Evolutionary conservation across 2,329 filamentous ascomycete species (phyloP).

Genomic region (Aspergillus phoenicis): DNA sequence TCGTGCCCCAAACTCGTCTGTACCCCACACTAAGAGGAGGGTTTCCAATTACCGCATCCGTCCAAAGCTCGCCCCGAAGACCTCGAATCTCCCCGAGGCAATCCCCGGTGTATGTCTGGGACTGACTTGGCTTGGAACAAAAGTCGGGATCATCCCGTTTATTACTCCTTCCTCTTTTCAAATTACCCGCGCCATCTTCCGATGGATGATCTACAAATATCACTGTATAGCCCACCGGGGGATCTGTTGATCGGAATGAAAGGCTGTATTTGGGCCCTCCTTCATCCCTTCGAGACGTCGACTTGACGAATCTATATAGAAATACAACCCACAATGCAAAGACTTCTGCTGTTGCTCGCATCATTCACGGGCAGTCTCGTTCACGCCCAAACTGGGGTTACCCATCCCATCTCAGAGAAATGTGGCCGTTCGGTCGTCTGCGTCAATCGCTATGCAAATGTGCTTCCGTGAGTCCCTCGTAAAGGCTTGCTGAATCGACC

Average conservation of each 20-base stretch:
- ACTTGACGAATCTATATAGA: not conserved
- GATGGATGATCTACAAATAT: not conserved
- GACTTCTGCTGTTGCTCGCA: not conserved
- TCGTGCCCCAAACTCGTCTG: not conserved
- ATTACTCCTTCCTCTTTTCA: not conserved
- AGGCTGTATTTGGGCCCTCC: not conserved
- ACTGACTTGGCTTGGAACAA: not conserved
- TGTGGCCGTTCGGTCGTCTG: conserved; percentile 40
- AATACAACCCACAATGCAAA: not conserved
- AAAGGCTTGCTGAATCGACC: not conserved
- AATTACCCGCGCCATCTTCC: not conserved
- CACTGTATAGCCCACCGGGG: not conserved
- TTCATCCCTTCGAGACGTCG: not conserved
- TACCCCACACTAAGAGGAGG: conserved; percentile 3
- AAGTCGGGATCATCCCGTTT: not conserved
- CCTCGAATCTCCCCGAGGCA: not conserved
- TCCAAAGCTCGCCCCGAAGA: not conserved
- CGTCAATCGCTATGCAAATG: conserved; percentile 41
- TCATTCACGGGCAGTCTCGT: conserved; percentile 15
- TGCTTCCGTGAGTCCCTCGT: conserved; percentile 22
- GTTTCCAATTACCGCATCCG: not conserved
- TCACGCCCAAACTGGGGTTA: conserved; percentile 30
- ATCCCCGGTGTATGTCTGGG: not conserved
- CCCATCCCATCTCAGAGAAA: conserved; percentile 31
- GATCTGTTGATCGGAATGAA: not conserved